Evolutionary conservation across 2,329 filamentous ascomycete genomes (phyloP).

Genomic region (Penicillium paneum): DNA sequence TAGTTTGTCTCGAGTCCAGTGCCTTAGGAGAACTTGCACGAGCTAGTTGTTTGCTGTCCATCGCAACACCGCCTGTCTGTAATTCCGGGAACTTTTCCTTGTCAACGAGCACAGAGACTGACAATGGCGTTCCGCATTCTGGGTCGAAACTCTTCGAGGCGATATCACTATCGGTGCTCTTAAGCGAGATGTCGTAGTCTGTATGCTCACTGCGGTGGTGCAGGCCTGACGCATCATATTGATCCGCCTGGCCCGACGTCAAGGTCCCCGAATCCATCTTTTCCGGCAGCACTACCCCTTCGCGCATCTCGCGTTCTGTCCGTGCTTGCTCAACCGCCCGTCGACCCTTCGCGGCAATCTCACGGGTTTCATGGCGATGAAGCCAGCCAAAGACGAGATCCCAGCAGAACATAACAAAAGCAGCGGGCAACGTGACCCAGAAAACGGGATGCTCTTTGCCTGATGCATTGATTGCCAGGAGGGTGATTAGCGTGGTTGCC

Average conservation of each 20-base stretch:
- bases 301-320: conserved; percentile 41
- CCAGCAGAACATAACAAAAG: conserved; percentile 66
- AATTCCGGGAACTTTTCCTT: conserved; percentile 13
- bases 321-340: conserved; percentile 47
- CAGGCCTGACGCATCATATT: neutral
- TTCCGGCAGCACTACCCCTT: neutral
- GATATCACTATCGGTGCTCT: neutral
- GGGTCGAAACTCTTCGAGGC: neutral
- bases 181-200: neutral
- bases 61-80: neutral
- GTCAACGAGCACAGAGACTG: conserved; percentile 4
- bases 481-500: conserved; percentile 62
- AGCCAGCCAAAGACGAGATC: conserved; percentile 64
- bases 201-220: neutral
- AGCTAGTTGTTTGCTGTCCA: neutral
- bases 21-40: conserved; percentile 1
- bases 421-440: conserved; percentile 67
- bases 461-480: conserved; percentile 64
- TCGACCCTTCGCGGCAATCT: conserved; percentile 58
- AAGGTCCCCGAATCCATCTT: neutral
- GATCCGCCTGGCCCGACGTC: neutral
- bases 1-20: conserved; percentile 1
- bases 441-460: conserved; percentile 58
- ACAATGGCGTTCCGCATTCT: neutral
- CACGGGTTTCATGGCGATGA: conserved; percentile 60